phyloP scores from a whole-genome alignment of 2,329 filamentous ascomycete genomes.

The Aspergillus fumigatus region DNA sequence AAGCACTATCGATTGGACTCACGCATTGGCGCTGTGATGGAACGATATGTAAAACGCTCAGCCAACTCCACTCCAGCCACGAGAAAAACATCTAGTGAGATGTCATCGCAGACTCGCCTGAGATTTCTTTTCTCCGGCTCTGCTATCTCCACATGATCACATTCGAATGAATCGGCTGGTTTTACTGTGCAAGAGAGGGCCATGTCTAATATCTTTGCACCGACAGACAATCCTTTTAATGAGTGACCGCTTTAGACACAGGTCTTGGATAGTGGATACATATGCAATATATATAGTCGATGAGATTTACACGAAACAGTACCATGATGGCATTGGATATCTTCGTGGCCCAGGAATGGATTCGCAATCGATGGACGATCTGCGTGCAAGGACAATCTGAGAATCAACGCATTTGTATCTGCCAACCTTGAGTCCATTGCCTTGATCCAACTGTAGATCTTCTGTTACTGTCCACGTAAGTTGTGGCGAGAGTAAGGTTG shows the following conservation, averaged over 20 bases:
- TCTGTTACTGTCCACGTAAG: background rate
- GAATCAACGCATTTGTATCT: background rate
- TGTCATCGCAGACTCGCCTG: background rate
- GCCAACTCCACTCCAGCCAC: slow-evolving; percentile 2
- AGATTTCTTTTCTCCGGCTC: background rate
- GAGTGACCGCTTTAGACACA: background rate
- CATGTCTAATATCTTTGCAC: background rate
- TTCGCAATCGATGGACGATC: background rate
- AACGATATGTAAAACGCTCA: slow-evolving; percentile 2
- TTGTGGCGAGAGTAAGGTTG: too few relatives aligned
- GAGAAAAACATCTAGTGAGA: slow-evolving; percentile 2
- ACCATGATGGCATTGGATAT: background rate
- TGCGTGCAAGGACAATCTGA: background rate
- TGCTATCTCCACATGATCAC: background rate
- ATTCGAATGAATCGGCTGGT: background rate
- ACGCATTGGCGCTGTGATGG: slow-evolving; percentile 3
- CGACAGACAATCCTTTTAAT: background rate
- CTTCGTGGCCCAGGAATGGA: background rate
- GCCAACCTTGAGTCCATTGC: background rate
- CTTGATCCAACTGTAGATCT: background rate
- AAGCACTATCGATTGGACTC: background rate
- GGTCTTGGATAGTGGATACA: too few relatives aligned
- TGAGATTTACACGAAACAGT: background rate
- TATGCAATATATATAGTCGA: background rate
- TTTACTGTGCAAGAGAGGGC: background rate